These are phyloP conservation scores for Verticillium nubilum DNA, from an alignment of 2,329 filamentous ascomycete species.

Conservation along the genomic window DNA sequence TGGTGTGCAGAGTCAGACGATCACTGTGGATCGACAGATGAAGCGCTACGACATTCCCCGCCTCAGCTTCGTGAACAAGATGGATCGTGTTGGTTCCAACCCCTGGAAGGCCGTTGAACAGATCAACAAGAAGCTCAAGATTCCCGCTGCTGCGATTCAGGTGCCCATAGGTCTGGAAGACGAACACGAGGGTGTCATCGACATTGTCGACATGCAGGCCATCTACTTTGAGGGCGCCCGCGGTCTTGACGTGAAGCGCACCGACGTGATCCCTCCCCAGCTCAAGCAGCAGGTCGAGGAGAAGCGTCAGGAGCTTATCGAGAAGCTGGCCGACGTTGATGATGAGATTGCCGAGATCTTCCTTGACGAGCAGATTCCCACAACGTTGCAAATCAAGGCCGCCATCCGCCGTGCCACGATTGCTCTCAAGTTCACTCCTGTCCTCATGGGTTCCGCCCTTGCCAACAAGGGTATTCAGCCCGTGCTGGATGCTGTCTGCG, in stretches of 20 bases:
- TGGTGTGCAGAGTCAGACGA: constrained; percentile 95
- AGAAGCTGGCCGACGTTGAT: constrained; percentile 94
- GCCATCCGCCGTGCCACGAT: constrained; percentile 93
- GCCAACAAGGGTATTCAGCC: constrained; percentile 94
- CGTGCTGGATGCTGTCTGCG: constrained; percentile 93
- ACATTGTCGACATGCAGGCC: constrained; percentile 86
- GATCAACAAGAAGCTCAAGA: constrained; percentile 93
- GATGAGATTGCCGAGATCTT: constrained; percentile 96
- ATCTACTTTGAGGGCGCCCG: constrained; percentile 85
- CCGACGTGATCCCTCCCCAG: constrained; percentile 78
- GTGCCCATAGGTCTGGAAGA: constrained; percentile 92
- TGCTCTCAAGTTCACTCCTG: constrained; percentile 81
- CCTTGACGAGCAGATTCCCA: constrained; percentile 79
- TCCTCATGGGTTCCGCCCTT: constrained; percentile 93
- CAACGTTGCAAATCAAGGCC: constrained; percentile 77
- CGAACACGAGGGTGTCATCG: constrained; percentile 86
- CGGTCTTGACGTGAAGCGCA: constrained; percentile 71
- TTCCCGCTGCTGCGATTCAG: constrained; percentile 88
- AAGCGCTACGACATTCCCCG: constrained; percentile 94
- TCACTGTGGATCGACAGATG: constrained; percentile 98
- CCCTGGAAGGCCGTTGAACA: constrained; percentile 97
- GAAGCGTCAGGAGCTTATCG: constrained; percentile 80
- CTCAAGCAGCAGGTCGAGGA: constrained; percentile 71
- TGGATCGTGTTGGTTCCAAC: constrained; percentile 98
- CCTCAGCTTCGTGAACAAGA: constrained; percentile 98